Base-by-base conservation (phyloP, 2,329 filamentous ascomycete species). In the Ceratocystis lukuohia region DNA sequence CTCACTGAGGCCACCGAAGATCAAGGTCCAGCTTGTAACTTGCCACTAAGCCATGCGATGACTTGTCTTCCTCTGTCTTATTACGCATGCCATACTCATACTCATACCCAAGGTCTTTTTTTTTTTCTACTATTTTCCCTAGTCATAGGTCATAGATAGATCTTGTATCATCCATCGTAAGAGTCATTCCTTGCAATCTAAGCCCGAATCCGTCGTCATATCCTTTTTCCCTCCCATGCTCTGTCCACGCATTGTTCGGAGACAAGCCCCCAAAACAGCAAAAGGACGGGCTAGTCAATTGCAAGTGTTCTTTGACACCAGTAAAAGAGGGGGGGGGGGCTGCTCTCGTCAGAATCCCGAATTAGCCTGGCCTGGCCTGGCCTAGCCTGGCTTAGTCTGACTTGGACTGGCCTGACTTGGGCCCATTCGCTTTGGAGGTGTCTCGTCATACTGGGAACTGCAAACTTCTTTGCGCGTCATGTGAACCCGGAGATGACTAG, bases 151-250 rank as follows among this genome's bases (percentile, higher is more conserved):
- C 25, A 59, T 33, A 30, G 25, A 30, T 6, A 33, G 33, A 25
- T 30, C 25, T 30, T 17, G 17, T 10, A 17, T 37, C 53, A 7
- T 59, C 33, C n/a, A 30, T 59, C 25, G 53, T 59, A 59, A 59
- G 53, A 59, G 53, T 59, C 28, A 59, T 59, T 59, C 28, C 53
- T 30, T 33, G n/a, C 53, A 59, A 37, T 59, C 53, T 59, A 59
- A 59, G n/a, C n/a, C 28, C 22, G 53, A 33, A 59, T 59, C 53
- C 28, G 53, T 59, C 53, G 33, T 15, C 53, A 59, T 59, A 12
- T 30, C 28, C 33, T 30, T 25, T 10, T 17, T 28, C 28, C 5
- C 53, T 28, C 48, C 28, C 28, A 33, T 37, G 53, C 28, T 33
- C 17, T 59, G 3, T 17, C 53, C 28, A 25, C 12, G n/a, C 53